A percentile compares a stretch with the other conserved stretches of the same genome.
Conservation (phyloP, 2,329 filamentous ascomycete genomes). For the Magnaporthiopsis poae region DNA sequence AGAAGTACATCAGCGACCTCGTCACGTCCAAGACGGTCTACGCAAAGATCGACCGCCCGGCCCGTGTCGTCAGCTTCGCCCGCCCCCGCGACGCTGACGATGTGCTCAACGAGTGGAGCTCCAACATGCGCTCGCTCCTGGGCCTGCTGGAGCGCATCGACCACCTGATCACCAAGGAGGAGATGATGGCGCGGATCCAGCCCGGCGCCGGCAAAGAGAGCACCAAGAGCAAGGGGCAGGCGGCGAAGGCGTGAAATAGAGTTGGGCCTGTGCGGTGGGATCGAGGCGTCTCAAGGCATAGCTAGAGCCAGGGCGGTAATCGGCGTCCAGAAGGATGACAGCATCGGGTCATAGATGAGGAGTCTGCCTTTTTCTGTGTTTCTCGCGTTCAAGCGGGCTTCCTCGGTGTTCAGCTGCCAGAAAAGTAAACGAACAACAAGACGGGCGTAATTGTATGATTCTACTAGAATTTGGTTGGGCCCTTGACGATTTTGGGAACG, state of each 20-base stretch:
- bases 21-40: constrained; percentile 97
- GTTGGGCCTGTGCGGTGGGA: not conserved
- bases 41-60: constrained; percentile 91
- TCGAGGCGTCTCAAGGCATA: not conserved
- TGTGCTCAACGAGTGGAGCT: constrained; percentile 95
- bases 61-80: constrained; percentile 83
- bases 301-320: not conserved
- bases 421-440: not conserved
- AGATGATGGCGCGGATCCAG: constrained; percentile 99
- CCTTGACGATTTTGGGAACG: not conserved
- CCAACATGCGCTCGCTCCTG: constrained; percentile 68
- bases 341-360: not conserved
- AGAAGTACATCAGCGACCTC: constrained; percentile 96
- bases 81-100: constrained; percentile 93
- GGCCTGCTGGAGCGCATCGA: constrained; percentile 79
- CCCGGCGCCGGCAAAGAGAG: constrained; percentile 35
- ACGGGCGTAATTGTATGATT: constrained; percentile 4
- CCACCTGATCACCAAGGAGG: constrained; percentile 97
- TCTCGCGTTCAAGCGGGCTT: not conserved
- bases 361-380: not conserved
- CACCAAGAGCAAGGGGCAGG: constrained; percentile 25
- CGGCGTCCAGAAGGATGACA: not conserved
- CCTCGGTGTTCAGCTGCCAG: not conserved
- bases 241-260: constrained; percentile 5
- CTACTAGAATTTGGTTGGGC: constrained; percentile 1